phyloP scores from a whole-genome alignment of 2,329 filamentous ascomycete species.

The Neobulgaria alba region DNA sequence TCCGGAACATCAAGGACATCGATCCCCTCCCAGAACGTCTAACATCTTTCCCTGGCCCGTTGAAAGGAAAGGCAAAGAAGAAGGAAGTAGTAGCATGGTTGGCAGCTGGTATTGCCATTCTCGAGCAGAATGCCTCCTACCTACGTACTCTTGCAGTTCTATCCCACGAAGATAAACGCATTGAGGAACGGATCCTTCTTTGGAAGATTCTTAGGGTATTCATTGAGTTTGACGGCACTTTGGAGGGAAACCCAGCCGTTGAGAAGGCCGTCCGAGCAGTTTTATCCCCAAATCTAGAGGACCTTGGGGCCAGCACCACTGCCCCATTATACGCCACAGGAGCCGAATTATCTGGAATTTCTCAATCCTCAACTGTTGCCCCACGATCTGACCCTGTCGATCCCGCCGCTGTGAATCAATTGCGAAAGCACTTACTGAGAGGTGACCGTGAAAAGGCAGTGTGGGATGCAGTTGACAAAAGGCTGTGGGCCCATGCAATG shows the following conservation, averaged over 20 bases:
- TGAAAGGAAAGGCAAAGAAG: conserved; percentile 88
- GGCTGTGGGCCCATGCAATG: conserved; percentile 94
- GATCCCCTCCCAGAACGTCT: conserved; percentile 63
- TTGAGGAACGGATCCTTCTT: conserved; percentile 70
- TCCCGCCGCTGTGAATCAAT: conserved; percentile 56
- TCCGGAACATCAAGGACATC: conserved; percentile 67
- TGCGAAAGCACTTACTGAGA: conserved; percentile 64
- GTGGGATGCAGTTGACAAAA: conserved; percentile 87
- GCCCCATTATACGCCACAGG: conserved; percentile 31
- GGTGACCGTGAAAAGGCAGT: conserved; percentile 87
- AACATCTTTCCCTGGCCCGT: conserved; percentile 78
- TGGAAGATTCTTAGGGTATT: conserved; percentile 81
- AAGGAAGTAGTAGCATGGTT: conserved; percentile 86
- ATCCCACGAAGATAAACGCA: conserved; percentile 57
- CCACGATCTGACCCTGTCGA: conserved; percentile 60
- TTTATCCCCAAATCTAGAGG: conserved; percentile 49
- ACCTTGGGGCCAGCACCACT: neutral
- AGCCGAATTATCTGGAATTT: conserved; percentile 32
- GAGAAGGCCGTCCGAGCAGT: conserved; percentile 69
- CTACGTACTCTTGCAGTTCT: conserved; percentile 39
- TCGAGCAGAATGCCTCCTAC: conserved; percentile 48
- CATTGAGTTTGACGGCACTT: conserved; percentile 74
- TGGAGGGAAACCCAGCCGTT: conserved; percentile 65
- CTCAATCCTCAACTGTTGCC: conserved; percentile 27
- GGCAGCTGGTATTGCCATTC: conserved; percentile 59